Evolutionary conservation across 192 early-diverging fungal genomes (phyloP), one percentile per base, ranked within the genome.

Genomic region (Chytriomyces confervae): DNA sequence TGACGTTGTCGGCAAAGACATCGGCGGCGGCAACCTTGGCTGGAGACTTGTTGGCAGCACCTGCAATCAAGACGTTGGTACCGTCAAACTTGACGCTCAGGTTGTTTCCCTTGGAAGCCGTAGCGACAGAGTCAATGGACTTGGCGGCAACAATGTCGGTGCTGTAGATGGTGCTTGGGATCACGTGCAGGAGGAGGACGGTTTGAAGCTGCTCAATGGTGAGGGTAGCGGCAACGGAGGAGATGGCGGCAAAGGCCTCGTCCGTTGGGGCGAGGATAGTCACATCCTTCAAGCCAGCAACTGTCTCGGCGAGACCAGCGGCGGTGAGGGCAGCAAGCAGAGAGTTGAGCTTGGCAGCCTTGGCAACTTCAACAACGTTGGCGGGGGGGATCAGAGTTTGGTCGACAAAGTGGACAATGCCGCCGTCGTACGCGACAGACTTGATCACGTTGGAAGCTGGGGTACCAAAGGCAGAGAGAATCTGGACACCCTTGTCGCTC

Each of bases 201-300:
- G 29, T 45, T 20, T 69, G 13, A 48, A 86, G 62, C n/a, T 81
- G 49, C 27, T n/a, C 74, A 1, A 51, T 8, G 73, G 80, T 77
- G 1, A 85, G 60, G 61, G 75, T 79, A 20, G 70, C 48, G 66
- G 66, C 81, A 61, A 71, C 75, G 50, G 57, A 43, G 20, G 64
- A 48, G 47, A 86, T 68, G 46, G 79, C 79, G 53, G 71, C 66
- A 69, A 87, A 82, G 24, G 87, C 84, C 0, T 18, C 72, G 79
- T 88, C 78, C 69, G 75, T 80, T 9, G 87, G 87, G n/a, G 81
- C 87, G 51, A 86, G 81, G 69, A 88, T 76, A 50, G 87, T 88
- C 43, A 65, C 77, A 61, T 79, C 43, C 64, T 29, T 81, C 67
- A 10, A 84, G 77, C 63, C 75, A 53, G 49, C 24, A 36, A 82